Base-by-base conservation (phyloP, 2,329 filamentous ascomycete genomes). In the Diaporthe longicolla region DNA sequence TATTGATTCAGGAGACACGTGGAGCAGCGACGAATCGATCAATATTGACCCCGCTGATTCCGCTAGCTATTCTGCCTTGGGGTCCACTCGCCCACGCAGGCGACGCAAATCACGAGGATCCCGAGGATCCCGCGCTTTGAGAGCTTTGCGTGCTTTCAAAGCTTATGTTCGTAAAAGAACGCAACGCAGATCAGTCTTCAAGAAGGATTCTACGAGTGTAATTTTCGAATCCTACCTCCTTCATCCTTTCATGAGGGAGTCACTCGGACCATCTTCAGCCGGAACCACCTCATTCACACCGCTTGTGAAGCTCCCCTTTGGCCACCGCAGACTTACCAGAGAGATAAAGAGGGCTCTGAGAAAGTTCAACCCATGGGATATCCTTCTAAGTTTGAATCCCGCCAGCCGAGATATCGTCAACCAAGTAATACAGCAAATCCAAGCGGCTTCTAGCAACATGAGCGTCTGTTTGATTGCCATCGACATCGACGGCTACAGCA, bases 31-130 rank as follows among this genome's bases (percentile, higher is more conserved):
- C 5, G 11, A 24, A 2, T 1, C 10, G n/a, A 29, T 19, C 6
- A 1, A 0, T 24, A 0, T 7, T 19, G 8, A 4, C 45, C 1
- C n/a, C n/a, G n/a, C n/a, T n/a, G n/a, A n/a, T n/a, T n/a, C n/a
- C 45, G 19, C 45, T 19, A 48, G 45, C 45, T 48, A 1, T 48
- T n/a, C 19, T n/a, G n/a, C 17, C 45, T 9, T 19, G 45, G 45
- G 45, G 7, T 48, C 45, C 19, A 6, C 1, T 17, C 4, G 43
- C 43, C 4, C 21, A 48, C 45, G 17, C 45, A 21, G 45, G 17
- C 45, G 17, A 32, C 32, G 19, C 21, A n/a, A 10, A 7, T n/a
- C 32, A 37, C 55, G 55, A 8, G 13, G 4, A 37, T 35, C 3
- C 4, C 55, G 55, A 8, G 13, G 4, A 37, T 35, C 3, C 4